Conservation (phyloP, 257 asterid genomes). For the Ehretia macrophylla region DNA sequence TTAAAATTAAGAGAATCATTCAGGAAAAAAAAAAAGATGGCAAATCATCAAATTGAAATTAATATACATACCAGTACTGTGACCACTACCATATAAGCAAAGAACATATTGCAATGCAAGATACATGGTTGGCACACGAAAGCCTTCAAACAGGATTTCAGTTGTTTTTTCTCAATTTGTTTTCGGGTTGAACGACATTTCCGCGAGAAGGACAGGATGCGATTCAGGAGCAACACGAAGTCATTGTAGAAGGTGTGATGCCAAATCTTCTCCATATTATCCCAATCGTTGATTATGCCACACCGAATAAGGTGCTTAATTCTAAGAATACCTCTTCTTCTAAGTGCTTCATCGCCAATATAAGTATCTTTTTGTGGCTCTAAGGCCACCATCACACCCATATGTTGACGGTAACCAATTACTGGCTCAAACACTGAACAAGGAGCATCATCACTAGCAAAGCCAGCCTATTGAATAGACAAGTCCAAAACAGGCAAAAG, state of each 20-base stretch:
- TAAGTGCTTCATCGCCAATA: too few species aligned
- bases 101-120: slow-evolving; percentile 22
- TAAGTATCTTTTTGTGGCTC: slow-evolving; percentile 13
- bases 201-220: slow-evolving; percentile 16
- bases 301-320: too few species aligned
- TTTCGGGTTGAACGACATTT: slow-evolving; percentile 20
- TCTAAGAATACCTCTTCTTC: too few species aligned
- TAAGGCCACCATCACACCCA: too few species aligned
- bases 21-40: not conserved
- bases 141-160: slow-evolving; percentile 17
- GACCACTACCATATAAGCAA: slow-evolving; percentile 14
- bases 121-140: slow-evolving; percentile 19
- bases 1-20: not conserved
- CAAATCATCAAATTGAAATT: not conserved
- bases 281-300: too few species aligned
- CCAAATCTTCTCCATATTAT: too few species aligned
- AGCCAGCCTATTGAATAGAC: slow-evolving; percentile 19
- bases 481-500: not conserved
- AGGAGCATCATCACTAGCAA: slow-evolving; percentile 21
- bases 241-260: too few species aligned
- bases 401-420: too few species aligned
- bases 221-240: slow-evolving; percentile 20
- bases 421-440: too few species aligned
- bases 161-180: too few species aligned
- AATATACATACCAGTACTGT: not conserved